Evolutionary conservation across 176 grass and related monocot species (phyloP).

Genomic region (Zoysia japonica): DNA sequence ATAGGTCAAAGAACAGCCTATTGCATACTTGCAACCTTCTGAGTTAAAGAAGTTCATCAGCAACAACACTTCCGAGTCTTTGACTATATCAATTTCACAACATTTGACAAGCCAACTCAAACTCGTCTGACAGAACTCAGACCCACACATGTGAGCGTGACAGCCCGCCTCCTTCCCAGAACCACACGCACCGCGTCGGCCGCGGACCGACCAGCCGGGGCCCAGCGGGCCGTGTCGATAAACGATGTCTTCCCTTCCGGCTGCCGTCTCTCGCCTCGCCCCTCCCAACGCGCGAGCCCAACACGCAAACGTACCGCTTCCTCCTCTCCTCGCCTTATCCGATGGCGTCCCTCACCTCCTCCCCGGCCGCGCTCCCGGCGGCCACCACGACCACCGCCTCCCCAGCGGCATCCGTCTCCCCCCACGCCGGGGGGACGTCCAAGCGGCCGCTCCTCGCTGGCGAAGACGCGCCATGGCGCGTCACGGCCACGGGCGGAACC

Average conservation of each 20-base stretch:
- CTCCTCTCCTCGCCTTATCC: conserved; percentile 36
- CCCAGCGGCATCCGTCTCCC: conserved; percentile 37
- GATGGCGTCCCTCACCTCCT: conserved; percentile 63
- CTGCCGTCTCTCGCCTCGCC: conserved; percentile 34
- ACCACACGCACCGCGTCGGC: neutral
- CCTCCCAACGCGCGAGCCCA: conserved; percentile 40
- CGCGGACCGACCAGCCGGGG: neutral
- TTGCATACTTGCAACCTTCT: too few relatives aligned
- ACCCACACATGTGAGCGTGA: conserved; percentile 14
- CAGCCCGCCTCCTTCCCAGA: conserved; percentile 8
- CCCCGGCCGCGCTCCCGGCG: conserved; percentile 44
- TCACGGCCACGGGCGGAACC: conserved; percentile 36
- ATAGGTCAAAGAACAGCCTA: too few relatives aligned
- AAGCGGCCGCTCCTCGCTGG: conserved; percentile 72
- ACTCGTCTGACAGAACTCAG: neutral
- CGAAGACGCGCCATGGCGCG: conserved; percentile 92
- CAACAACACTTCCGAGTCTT: neutral
- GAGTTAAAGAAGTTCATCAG: neutral
- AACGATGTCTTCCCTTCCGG: neutral
- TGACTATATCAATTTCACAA: neutral
- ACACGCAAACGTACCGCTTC: conserved; percentile 42
- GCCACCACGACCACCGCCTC: conserved; percentile 46
- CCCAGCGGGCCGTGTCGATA: neutral
- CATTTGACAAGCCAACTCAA: neutral
- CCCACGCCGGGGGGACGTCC: conserved; percentile 36